phyloP scores from a whole-genome alignment of 1,284 basidiomycete species.

The Singerocomus rubriflavus region DNA sequence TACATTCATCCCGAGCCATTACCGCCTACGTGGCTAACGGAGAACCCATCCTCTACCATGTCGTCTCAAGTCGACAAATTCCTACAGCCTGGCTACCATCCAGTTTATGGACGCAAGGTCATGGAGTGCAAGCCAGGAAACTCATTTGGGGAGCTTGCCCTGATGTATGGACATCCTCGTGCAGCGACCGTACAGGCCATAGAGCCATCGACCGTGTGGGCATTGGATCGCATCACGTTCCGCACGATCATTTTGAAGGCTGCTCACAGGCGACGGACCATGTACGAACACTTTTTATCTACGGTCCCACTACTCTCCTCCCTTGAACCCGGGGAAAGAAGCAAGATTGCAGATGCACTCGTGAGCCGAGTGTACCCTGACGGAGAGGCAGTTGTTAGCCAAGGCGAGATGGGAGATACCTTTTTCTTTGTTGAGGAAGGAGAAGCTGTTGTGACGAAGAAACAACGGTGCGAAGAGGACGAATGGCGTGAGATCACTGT shows the following conservation, averaged over 20 bases:
- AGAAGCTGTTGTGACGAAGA: conserved; percentile 84
- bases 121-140: conserved; percentile 82
- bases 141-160: conserved; percentile 94
- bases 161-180: conserved; percentile 97
- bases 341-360: conserved; percentile 96
- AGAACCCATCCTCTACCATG: conserved; percentile 36
- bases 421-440: conserved; percentile 98
- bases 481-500: conserved; percentile 66
- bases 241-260: conserved; percentile 93
- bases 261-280: conserved; percentile 83
- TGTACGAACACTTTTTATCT: conserved; percentile 94
- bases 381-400: conserved; percentile 83
- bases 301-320: conserved; percentile 89
- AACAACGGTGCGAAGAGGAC: conserved; percentile 56
- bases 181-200: conserved; percentile 91
- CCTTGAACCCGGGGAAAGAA: conserved; percentile 83
- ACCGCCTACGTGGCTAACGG: conserved; percentile 53
- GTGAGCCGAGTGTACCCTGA: conserved; percentile 80
- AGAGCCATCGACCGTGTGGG: conserved; percentile 87
- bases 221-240: conserved; percentile 96
- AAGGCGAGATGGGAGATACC: conserved; percentile 94
- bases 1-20: conserved; percentile 74
- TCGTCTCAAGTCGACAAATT: conserved; percentile 48
- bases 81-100: conserved; percentile 61
- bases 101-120: conserved; percentile 78